A percentile compares a stretch with the other conserved stretches of the same genome.
Conservation (phyloP, 192 early-diverging fungal genomes). For the Coemansia sp. region DNA sequence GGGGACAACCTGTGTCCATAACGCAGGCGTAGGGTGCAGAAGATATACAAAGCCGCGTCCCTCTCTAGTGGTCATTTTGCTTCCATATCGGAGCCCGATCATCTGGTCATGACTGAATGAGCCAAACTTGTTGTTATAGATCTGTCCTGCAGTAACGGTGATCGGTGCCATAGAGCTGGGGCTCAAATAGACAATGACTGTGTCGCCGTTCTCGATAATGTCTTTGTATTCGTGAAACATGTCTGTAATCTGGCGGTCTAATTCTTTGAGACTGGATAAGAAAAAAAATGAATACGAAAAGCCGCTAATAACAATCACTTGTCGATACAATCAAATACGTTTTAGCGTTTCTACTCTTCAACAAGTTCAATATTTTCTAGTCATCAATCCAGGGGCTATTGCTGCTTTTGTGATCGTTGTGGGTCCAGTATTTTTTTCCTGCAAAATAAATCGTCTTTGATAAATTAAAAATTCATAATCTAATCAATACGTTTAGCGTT, state of each 20-base stretch:
- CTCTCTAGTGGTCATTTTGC: conserved; percentile 64
- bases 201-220: conserved; percentile 75
- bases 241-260: too few species aligned
- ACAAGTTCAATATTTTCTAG: neutral
- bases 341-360: neutral
- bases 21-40: conserved; percentile 89
- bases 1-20: conserved; percentile 90
- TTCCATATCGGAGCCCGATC: conserved; percentile 85
- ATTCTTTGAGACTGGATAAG: neutral
- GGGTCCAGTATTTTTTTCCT: neutral
- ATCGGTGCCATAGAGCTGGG: conserved; percentile 71
- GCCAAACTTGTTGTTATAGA: conserved; percentile 80
- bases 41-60: conserved; percentile 79
- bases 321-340: neutral
- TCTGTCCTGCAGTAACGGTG: conserved; percentile 58
- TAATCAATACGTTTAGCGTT: neutral
- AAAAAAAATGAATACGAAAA: too few species aligned
- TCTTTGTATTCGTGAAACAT: conserved; percentile 55
- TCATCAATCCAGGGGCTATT: neutral
- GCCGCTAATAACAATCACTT: too few species aligned
- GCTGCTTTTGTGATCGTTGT: neutral
- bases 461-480: neutral
- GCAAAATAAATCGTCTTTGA: neutral
- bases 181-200: conserved; percentile 70
- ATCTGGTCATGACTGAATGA: conserved; percentile 76